A percentile compares a stretch with the other conserved stretches of the same genome.
phyloP scores from a whole-genome alignment of 768 basidiomycete genomes.

The Coprinopsis marcescibilis region DNA sequence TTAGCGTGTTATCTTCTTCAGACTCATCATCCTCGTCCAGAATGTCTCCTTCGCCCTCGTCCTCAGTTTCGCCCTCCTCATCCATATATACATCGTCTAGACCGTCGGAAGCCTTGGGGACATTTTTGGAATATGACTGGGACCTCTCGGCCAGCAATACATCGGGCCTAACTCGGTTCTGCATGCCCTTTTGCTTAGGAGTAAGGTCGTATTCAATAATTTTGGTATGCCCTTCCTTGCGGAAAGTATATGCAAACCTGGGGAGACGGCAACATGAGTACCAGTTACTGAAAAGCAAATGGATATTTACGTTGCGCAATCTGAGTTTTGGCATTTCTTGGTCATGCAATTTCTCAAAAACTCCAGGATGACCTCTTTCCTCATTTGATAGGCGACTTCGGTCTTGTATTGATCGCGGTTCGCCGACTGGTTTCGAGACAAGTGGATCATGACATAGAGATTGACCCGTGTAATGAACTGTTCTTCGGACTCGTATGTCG shows the following conservation, averaged over 20 bases:
- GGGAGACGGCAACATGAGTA: slow-evolving; percentile 3
- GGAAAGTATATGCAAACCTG: slow-evolving; percentile 79
- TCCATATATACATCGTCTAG: slow-evolving; percentile 44
- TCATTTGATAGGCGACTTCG: slow-evolving; percentile 76
- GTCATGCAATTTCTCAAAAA: slow-evolving; percentile 66
- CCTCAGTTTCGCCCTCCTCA: slow-evolving; percentile 43
- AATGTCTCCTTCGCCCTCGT: slow-evolving; percentile 42
- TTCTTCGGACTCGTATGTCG: slow-evolving; percentile 49
- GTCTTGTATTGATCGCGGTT: slow-evolving; percentile 87
- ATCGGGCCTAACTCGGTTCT: slow-evolving; percentile 64
- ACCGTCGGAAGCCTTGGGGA: slow-evolving; percentile 24
- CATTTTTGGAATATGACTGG: slow-evolving; percentile 23
- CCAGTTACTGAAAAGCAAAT: too few species aligned
- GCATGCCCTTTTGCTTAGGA: slow-evolving; percentile 63
- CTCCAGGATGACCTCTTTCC: slow-evolving; percentile 77
- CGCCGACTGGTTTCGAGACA: slow-evolving; percentile 42
- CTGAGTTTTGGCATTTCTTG: slow-evolving; percentile 69
- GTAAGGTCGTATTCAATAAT: slow-evolving; percentile 91
- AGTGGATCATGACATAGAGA: slow-evolving; percentile 57
- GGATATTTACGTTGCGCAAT: slow-evolving; percentile 74
- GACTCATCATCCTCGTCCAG: slow-evolving; percentile 46
- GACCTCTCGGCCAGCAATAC: slow-evolving; percentile 57
- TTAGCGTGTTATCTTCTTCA: slow-evolving; percentile 28
- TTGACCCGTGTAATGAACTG: slow-evolving; percentile 61
- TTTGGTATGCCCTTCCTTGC: slow-evolving; percentile 92